Evolutionary conservation across 306 rosid genomes (phyloP), one percentile per base, ranked within the genome.

Genomic region (Elaeagnus macrophylla): DNA sequence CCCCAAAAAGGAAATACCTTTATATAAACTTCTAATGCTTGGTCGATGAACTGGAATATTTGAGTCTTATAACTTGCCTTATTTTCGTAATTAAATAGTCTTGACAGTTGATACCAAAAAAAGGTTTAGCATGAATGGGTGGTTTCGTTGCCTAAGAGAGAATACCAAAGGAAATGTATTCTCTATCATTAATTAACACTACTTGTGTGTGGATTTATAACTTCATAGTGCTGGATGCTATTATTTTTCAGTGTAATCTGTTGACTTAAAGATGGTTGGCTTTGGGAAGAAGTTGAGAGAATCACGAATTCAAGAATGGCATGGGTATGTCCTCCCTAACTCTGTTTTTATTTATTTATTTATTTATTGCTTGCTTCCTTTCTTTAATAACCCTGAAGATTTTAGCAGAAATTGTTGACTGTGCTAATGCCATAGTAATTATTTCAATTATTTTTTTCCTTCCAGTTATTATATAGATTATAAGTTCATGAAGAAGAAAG

Each of bases 281-380:
- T 88, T 84, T 20, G 94, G 96, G 50, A 88, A 88, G 71, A 88
- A 80, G 81, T 69, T 88, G 72, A 80, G 96, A 82, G 94, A 84
- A 72, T 74, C 77, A 25, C 90, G 80, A 56, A 64, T 88, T 72
- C 81, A 77, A 74, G 96, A 88, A 84, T 88, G 96, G 96, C 78
- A 79, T 59, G 70, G 81, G 96, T 88, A 84, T 36, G 61, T 52
- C 32, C 13, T 7, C 25, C 25, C 32, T 25, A 57, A 19, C 5
- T 48, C 19, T 18, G 9, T 35, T 44, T 7, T 42, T 42, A 6
- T 9, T 3, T 9, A 42, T 7, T 42, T 10, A 9, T 42, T 42
- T 9, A 42, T 9, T 9, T 42, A 7, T 13, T 42, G 13, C 13
- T 45, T 12, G 49, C 13, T 44, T 10, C 15, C 15, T 45, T 45